These are phyloP conservation scores for Candida insectorum DNA, from an alignment of 805 yeast species.

Conservation along the genomic window DNA sequence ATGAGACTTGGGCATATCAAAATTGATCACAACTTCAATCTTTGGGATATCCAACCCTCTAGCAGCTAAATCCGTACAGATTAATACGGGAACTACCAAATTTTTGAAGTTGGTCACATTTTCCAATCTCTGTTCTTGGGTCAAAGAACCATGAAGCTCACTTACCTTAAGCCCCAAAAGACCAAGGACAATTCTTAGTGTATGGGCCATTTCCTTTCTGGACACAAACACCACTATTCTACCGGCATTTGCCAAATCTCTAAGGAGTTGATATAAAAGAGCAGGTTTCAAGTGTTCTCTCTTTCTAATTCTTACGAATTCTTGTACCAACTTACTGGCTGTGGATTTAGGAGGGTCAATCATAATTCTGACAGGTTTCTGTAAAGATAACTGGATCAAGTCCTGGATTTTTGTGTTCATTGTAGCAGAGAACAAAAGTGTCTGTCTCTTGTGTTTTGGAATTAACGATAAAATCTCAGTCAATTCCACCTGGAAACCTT, in stretches of 20 bases:
- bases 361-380: constrained; percentile 91
- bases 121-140: constrained; percentile 89
- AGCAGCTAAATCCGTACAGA: constrained; percentile 98
- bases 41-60: constrained; percentile 99
- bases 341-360: constrained; percentile 95
- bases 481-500: constrained; percentile 94
- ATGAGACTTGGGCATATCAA: constrained; percentile 90
- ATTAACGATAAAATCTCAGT: constrained; percentile 83
- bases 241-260: constrained; percentile 58
- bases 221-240: constrained; percentile 89
- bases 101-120: constrained; percentile 81
- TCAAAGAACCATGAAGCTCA: constrained; percentile 78
- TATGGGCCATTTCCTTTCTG: constrained; percentile 88
- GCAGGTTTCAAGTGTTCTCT: constrained; percentile 85
- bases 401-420: constrained; percentile 93
- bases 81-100: constrained; percentile 76
- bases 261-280: constrained; percentile 66
- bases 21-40: constrained; percentile 91
- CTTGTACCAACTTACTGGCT: constrained; percentile 86
- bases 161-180: constrained; percentile 72
- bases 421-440: constrained; percentile 93
- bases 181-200: constrained; percentile 72
- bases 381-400: constrained; percentile 80
- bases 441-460: constrained; percentile 86
- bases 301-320: constrained; percentile 90